These are phyloP conservation scores for Limonium bicolor DNA, from an alignment of 148 eudicot genomes.

Conservation along the genomic window DNA sequence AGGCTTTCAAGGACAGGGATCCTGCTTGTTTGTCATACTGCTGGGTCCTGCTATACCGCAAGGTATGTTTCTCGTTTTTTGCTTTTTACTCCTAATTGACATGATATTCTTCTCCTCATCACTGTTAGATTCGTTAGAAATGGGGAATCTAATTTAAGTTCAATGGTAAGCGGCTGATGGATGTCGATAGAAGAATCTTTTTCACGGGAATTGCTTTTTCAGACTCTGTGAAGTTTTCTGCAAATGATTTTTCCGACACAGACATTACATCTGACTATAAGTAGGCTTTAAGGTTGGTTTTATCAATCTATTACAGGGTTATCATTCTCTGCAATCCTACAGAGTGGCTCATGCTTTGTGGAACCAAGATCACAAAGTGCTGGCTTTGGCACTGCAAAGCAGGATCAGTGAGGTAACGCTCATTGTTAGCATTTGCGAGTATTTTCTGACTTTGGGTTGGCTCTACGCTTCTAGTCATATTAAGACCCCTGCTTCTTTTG, in stretches of 20 bases:
- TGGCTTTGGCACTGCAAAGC: slow-evolving; percentile 53
- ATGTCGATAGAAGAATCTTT: too few relatives aligned
- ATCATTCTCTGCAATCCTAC: slow-evolving; percentile 49
- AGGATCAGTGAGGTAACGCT: slow-evolving; percentile 46
- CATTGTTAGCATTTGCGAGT: background rate
- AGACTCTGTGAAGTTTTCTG: too few relatives aligned
- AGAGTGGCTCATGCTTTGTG: slow-evolving; percentile 45
- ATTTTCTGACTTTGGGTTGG: background rate
- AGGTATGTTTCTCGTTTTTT: slow-evolving; percentile 15
- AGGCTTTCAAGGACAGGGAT: slow-evolving; percentile 55
- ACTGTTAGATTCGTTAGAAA: too few relatives aligned
- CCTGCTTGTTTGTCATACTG: slow-evolving; percentile 50
- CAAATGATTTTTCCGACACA: too few relatives aligned
- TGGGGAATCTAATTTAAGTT: too few relatives aligned
- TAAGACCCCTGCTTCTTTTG: slow-evolving; percentile 1
- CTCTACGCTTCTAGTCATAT: background rate
- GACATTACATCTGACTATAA: too few relatives aligned
- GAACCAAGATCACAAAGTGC: slow-evolving; percentile 40
- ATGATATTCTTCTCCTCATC: too few relatives aligned
- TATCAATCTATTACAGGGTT: slow-evolving; percentile 48
- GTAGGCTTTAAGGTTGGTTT: too few relatives aligned
- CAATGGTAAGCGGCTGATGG: too few relatives aligned
- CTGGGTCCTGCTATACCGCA: slow-evolving; percentile 38
- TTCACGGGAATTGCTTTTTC: too few relatives aligned
- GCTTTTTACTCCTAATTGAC: background rate